A percentile compares a stretch with the other conserved stretches of the same genome.
Conservation (phyloP, 2,329 filamentous ascomycete genomes). For the Aspergillus intermedius region DNA sequence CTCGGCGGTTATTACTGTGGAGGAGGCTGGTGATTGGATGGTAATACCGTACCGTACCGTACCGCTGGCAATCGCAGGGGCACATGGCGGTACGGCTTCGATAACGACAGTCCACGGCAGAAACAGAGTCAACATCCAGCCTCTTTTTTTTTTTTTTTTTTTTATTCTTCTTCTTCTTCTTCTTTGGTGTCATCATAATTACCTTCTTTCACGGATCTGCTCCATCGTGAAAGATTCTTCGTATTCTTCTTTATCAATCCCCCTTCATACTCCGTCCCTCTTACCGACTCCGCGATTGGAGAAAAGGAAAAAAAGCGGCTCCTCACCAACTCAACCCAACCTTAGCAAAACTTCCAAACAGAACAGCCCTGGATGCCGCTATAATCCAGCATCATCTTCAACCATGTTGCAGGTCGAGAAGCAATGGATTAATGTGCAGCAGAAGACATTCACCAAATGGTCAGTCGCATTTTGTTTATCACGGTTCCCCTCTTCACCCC, state of each 20-base stretch:
- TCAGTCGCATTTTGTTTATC: slow-evolving; percentile 25
- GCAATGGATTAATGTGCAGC: slow-evolving; percentile 71
- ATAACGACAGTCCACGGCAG: too few relatives aligned
- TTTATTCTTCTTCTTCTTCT: not conserved
- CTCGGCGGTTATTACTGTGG: not conserved
- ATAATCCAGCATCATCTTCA: slow-evolving; percentile 6
- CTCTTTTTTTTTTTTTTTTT: too few relatives aligned
- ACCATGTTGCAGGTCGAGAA: slow-evolving; percentile 50
- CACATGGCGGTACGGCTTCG: not conserved
- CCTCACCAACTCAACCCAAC: slow-evolving; percentile 7
- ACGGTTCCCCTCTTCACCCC: not conserved
- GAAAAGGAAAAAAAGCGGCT: slow-evolving; percentile 11
- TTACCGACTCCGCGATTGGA: not conserved
- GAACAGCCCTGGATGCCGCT: slow-evolving; percentile 27
- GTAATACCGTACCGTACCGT: not conserved
- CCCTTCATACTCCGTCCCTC: not conserved
- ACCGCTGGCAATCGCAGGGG: not conserved
- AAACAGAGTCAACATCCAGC: too few relatives aligned
- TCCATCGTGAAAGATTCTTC: not conserved
- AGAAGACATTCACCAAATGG: slow-evolving; percentile 99
- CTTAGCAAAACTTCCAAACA: not conserved
- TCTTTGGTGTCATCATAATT: too few relatives aligned
- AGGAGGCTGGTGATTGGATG: not conserved
- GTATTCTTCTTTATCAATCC: too few relatives aligned
- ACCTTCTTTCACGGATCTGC: not conserved